Base-by-base conservation (phyloP, 495 filamentous ascomycete genomes). In the Penicillium roqueforti region DNA sequence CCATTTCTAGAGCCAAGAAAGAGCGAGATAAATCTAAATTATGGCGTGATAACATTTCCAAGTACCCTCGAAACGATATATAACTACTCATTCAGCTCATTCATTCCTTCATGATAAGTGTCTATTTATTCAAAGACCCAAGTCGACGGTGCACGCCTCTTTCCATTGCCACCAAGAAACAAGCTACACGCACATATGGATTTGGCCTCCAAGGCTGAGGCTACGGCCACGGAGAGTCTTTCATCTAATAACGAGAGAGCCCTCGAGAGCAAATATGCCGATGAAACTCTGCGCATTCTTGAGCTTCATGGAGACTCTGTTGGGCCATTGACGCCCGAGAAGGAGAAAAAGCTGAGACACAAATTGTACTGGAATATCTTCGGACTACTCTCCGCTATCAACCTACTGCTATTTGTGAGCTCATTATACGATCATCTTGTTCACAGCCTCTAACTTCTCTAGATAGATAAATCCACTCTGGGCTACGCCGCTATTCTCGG, bases 381-480 rank as follows among this genome's bases (percentile, higher is more conserved):
- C 51, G 25, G 31, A 2, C 37, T 65, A 14, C 22, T 65, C 18
- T 39, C 39, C 11, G 31, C 51, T 9, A 65, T 56, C 4, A 62
- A 65, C 40, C 25, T 65, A 7, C 29, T 57, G 16, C 31, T 65
- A 10, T 65, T 65, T 52, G 62, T 65, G 29, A 41, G 52, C n/a
- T 36, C n/a, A 6, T 8, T 39, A 29, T 18, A 1, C 11, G 6
- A 7, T 9, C 20, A 2, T 16, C 6, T 36, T 36, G n/a, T 7
- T 3, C 1, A 6, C 14, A 16, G 3, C 1, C n/a, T 36, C 32
- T 36, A 36, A 36, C n/a, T 8, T 36, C 6, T 7, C 14, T 36
- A 66, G 63, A 53, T 66, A 29, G 60, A 63, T 32, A 66, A 66
- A 50, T 49, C 63, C 3, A 63, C 63, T 14, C 47, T 66, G 0